These are phyloP conservation scores for Eucalyptus pauciflora DNA, from an alignment of 345 rosid species.

Conservation along the genomic window DNA sequence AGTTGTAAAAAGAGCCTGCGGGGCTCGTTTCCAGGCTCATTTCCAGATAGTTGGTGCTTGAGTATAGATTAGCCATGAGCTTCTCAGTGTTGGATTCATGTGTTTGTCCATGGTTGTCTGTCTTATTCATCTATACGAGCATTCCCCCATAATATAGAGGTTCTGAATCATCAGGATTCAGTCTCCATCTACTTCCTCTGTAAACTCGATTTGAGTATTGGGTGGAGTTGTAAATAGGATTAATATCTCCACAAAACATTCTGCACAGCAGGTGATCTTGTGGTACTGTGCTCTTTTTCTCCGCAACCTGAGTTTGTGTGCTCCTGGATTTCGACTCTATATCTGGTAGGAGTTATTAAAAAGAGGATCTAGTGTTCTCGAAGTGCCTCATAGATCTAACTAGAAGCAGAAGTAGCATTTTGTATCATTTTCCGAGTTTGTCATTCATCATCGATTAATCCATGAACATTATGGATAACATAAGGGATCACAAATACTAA, in stretches of 20 bases:
- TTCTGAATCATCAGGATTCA: background rate
- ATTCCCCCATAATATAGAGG: background rate
- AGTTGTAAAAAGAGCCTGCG: background rate
- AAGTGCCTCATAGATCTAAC: background rate
- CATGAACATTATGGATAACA: background rate
- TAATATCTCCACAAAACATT: background rate
- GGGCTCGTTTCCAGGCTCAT: background rate
- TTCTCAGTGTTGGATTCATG: background rate
- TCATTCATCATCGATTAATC: background rate
- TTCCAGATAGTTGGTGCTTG: background rate
- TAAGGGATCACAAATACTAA: background rate
- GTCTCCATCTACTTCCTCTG: background rate
- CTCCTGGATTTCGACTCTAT: background rate
- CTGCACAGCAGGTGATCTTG: background rate
- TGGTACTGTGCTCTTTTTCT: background rate
- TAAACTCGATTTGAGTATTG: background rate
- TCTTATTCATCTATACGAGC: background rate
- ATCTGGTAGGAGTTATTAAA: background rate
- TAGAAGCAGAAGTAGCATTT: background rate
- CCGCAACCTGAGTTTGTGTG: background rate
- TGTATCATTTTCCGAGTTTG: background rate
- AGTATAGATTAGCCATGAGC: background rate
- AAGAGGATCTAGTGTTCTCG: background rate
- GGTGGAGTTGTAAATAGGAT: background rate
- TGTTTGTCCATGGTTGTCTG: background rate